Conservation (phyloP, 208 protist species). For the Porcisia hertigi region DNA sequence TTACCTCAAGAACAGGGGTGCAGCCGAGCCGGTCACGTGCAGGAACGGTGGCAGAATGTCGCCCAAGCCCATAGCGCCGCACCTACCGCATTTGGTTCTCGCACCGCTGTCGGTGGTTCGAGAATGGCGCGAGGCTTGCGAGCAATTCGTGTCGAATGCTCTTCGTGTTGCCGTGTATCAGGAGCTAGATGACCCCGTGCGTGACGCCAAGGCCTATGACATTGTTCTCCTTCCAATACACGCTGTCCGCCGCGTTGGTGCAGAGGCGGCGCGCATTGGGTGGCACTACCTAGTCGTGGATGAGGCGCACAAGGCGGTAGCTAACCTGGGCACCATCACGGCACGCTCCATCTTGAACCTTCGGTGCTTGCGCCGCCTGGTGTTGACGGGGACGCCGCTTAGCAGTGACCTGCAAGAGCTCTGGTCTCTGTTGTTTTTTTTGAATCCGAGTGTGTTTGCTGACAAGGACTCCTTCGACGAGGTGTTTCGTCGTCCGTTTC, state of each 20-base stretch:
- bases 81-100: conserved; percentile 89
- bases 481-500: conserved; percentile 81
- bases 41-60: background rate
- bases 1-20: conserved; percentile 41
- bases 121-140: conserved; percentile 95
- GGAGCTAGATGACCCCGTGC: conserved; percentile 31
- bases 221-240: conserved; percentile 57
- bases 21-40: background rate
- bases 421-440: conserved; percentile 98
- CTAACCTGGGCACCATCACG: conserved; percentile 52
- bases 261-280: conserved; percentile 28
- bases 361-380: conserved; percentile 58
- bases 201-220: conserved; percentile 38
- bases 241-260: conserved; percentile 21
- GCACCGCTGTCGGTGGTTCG: conserved; percentile 86
- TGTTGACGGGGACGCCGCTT: conserved; percentile 96
- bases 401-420: conserved; percentile 99
- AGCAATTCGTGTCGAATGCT: conserved; percentile 76
- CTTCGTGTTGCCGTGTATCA: conserved; percentile 40
- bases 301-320: conserved; percentile 80
- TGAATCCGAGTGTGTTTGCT: conserved; percentile 95
- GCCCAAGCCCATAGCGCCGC: background rate
- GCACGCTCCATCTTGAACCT: conserved; percentile 40
- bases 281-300: conserved; percentile 80
- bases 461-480: conserved; percentile 93